Conservation (phyloP, 306 rosid genomes). For the Trichosanthes truncata region DNA sequence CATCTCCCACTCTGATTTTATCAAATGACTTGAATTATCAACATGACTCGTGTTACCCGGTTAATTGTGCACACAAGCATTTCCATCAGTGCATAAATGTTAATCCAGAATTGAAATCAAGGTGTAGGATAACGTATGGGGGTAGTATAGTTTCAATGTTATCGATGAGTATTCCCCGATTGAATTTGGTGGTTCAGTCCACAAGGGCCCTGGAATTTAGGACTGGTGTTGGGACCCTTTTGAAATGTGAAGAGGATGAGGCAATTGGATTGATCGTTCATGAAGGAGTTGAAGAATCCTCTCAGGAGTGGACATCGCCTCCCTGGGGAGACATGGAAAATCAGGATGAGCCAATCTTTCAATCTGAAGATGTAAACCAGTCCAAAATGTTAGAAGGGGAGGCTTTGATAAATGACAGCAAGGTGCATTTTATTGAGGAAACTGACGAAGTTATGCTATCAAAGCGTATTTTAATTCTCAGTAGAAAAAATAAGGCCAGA, state of each 20-base stretch:
- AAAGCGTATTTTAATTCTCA: conserved; percentile 59
- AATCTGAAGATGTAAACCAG: conserved; percentile 11
- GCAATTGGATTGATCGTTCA: conserved; percentile 14
- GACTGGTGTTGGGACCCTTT: conserved; percentile 16
- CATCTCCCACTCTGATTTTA: conserved; percentile 11
- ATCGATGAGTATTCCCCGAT: conserved; percentile 17
- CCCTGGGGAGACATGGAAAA: conserved; percentile 35
- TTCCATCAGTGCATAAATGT: conserved; percentile 2
- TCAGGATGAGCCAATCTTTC: conserved; percentile 13
- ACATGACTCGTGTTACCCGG: conserved; percentile 19
- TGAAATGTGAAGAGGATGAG: conserved; percentile 24
- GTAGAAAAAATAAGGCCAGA: conserved; percentile 63
- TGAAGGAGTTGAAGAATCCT: conserved; percentile 17
- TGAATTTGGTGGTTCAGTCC: conserved; percentile 19
- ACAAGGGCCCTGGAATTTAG: conserved; percentile 21
- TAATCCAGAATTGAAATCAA: conserved; percentile 10
- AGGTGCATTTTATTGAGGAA: conserved; percentile 49
- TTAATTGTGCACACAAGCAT: conserved; percentile 13
- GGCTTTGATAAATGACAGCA: conserved; percentile 21
- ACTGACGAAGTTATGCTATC: conserved; percentile 51
- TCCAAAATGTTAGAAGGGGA: conserved; percentile 16
- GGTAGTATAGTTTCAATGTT: conserved; percentile 23
- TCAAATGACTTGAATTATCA: conserved; percentile 28
- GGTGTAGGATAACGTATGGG: neutral
- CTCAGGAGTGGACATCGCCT: conserved; percentile 26